phyloP scores from a whole-genome alignment of 352 stramenopile genomes.

The Phytopythium chamaehyphon region DNA sequence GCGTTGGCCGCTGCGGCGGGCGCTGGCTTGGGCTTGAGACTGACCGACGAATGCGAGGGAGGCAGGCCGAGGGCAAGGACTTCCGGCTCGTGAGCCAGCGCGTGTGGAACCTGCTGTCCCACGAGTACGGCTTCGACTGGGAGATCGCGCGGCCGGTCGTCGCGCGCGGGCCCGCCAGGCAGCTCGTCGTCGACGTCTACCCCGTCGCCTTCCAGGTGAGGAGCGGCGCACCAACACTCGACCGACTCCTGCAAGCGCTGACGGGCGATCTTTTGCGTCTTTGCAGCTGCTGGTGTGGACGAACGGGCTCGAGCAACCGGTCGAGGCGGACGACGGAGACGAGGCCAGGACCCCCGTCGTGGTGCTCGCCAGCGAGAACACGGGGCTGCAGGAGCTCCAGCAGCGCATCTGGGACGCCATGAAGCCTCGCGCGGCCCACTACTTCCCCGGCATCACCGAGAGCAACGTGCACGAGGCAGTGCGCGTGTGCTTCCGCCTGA shows the following conservation, averaged over 20 bases:
- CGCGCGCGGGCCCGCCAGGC: conserved; percentile 24
- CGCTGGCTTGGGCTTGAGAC: too few species aligned
- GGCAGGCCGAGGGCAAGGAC: conserved; percentile 54
- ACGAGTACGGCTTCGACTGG: conserved; percentile 67
- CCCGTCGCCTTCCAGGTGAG: conserved; percentile 70
- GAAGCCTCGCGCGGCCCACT: conserved; percentile 20
- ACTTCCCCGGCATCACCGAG: conserved; percentile 33
- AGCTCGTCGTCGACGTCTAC: conserved; percentile 67
- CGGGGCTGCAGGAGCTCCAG: conserved; percentile 38
- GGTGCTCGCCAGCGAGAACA: conserved; percentile 30
- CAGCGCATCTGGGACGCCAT: conserved; percentile 36
- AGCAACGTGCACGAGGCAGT: conserved; percentile 24
- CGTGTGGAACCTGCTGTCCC: conserved; percentile 63
- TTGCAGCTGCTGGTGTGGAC: conserved; percentile 24
- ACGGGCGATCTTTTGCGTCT: background rate
- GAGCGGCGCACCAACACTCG: too few species aligned
- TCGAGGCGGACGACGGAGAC: conserved; percentile 21
- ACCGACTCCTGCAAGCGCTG: too few species aligned
- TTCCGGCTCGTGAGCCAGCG: conserved; percentile 64
- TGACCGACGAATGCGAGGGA: too few species aligned
- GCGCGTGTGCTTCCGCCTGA: conserved; percentile 46
- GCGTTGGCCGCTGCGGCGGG: too few species aligned
- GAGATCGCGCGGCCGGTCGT: conserved; percentile 65
- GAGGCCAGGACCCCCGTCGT: conserved; percentile 37
- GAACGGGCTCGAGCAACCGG: conserved; percentile 15